Base-by-base conservation (phyloP, 768 basidiomycete species). In the Saitozyma sp. region DNA sequence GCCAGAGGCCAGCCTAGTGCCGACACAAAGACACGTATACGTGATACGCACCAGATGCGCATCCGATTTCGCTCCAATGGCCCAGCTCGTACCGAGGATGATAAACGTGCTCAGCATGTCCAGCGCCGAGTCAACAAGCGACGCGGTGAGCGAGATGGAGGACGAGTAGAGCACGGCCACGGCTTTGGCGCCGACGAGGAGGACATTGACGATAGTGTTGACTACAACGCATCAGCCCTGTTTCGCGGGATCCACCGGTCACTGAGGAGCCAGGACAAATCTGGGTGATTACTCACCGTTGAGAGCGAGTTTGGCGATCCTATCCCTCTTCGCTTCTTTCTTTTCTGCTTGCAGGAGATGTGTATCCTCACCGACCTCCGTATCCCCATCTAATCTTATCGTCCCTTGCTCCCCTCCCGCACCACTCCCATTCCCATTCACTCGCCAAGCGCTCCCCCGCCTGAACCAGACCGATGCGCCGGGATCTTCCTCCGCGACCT, bases 31-130 rank as follows among this genome's bases (percentile, higher is more conserved):
- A 50, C n/a, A 40, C 14, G 29, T 37, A 48, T 1, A 38, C 11
- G 19, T 11, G 17, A 42, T 4, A 63, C 74, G 61, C 49, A 76
- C 74, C 51, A 58, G 55, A 46, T 73, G 74, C 14, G 48, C 55
- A 55, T 76, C 72, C 17, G 62, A 59, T 53, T 73, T 63, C 19
- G 69, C 56, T 1, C 78, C 78, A 53, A 80, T 80, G 17, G 77
- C 75, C 50, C 70, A 69, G 46, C 69, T 71, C 6, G 81, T 81
- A 0, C 73, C 74, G 46, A 79, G 72, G 58, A 82, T 82, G 67
- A 82, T 82, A 49, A 82, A 54, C 0, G 81, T 82, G 20, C 76
- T 78, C 1, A 82, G 62, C 41, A 82, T 72, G 58, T 82, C 81
- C 63, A 82, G 72, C 2, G 76, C 80, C 3, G 77, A 78, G 61